Evolutionary conservation across 495 filamentous ascomycete species (phyloP).

Genomic region (Durotheca rogersii): DNA sequence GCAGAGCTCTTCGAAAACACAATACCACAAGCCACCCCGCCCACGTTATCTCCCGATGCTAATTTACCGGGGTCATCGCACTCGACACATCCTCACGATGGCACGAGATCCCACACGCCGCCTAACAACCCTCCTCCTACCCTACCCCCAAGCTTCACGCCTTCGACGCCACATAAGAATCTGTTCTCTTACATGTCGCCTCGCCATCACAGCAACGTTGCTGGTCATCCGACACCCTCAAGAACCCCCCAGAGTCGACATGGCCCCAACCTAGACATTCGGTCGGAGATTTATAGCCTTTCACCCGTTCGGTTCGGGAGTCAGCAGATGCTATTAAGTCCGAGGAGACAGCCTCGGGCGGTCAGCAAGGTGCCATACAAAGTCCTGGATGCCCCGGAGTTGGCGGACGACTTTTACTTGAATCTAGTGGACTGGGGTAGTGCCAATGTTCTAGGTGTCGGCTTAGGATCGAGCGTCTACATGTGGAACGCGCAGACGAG

Average conservation of each 20-base stretch:
- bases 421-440: conserved; percentile 99
- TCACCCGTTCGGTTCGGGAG: conserved; percentile 88
- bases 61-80: conserved; percentile 56
- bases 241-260: conserved; percentile 86
- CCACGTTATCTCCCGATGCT: conserved; percentile 63
- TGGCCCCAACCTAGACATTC: conserved; percentile 79
- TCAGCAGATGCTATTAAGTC: conserved; percentile 87
- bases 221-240: conserved; percentile 77
- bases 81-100: conserved; percentile 61
- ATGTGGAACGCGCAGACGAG: conserved; percentile 95
- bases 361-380: conserved; percentile 97
- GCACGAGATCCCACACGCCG: conserved; percentile 76
- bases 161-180: conserved; percentile 95
- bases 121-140: conserved; percentile 64
- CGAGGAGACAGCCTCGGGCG: conserved; percentile 79
- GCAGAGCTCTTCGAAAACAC: conserved; percentile 87
- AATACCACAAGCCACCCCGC: conserved; percentile 77
- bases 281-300: conserved; percentile 88
- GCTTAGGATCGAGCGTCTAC: conserved; percentile 90
- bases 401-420: conserved; percentile 96
- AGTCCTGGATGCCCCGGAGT: conserved; percentile 91
- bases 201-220: conserved; percentile 62
- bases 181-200: conserved; percentile 91
- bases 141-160: conserved; percentile 70
- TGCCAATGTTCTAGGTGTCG: conserved; percentile 88